Conservation (phyloP, 371 early-diverging fungal species). For the Mortierella sp. region DNA sequence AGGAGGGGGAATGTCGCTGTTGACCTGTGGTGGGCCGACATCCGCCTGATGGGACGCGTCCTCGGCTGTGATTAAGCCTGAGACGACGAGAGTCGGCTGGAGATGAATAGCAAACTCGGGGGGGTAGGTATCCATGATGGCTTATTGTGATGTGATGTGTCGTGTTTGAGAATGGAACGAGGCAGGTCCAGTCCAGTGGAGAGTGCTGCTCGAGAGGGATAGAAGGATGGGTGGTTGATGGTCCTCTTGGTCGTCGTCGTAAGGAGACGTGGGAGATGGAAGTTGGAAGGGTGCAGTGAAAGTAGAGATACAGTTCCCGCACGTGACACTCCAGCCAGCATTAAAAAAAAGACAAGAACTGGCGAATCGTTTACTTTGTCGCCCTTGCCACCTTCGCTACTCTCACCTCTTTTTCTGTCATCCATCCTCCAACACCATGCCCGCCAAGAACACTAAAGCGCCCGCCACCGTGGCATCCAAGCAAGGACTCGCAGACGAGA, state of each 20-base stretch:
- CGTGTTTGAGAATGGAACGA: not conserved
- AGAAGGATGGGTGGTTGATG: not conserved
- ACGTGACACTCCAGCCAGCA: not conserved
- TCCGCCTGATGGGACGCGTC: slow-evolving; percentile 37
- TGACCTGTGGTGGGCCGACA: not conserved
- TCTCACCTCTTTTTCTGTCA: slow-evolving; percentile 10
- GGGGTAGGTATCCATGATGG: slow-evolving; percentile 77
- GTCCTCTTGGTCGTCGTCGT: not conserved
- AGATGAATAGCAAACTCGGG: slow-evolving; percentile 80
- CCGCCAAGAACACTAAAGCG: slow-evolving; percentile 46
- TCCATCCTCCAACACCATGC: slow-evolving; percentile 32
- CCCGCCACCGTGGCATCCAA: slow-evolving; percentile 33
- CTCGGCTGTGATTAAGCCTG: slow-evolving; percentile 66
- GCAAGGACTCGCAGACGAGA: slow-evolving; percentile 59
- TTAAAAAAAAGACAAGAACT: not conserved
- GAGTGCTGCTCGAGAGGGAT: slow-evolving; percentile 3
- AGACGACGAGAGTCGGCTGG: slow-evolving; percentile 77
- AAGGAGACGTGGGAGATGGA: not conserved
- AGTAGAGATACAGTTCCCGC: not conserved
- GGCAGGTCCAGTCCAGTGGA: not conserved
- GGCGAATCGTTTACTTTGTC: not conserved
- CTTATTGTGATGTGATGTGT: not conserved
- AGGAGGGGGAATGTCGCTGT: slow-evolving; percentile 31
- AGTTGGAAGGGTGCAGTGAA: not conserved
- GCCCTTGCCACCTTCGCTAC: slow-evolving; percentile 18